phyloP scores from a whole-genome alignment of 306 rosid genomes.

The Citrullus amarus region DNA sequence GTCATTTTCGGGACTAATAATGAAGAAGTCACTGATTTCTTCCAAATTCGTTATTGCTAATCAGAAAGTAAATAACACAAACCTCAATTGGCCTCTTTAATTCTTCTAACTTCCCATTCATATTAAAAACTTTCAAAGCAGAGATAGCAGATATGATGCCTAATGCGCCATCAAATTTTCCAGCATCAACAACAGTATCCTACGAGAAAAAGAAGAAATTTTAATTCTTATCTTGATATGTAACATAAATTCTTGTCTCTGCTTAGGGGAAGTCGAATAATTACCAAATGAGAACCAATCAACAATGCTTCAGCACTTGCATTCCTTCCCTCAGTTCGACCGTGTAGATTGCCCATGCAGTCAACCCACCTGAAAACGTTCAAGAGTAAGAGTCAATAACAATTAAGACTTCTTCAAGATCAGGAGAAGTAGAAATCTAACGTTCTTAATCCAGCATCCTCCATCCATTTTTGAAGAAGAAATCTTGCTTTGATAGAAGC shows the following conservation, averaged over 20 bases:
- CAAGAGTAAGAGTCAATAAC: constrained; percentile 24
- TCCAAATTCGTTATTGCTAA: background rate
- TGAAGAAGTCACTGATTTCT: background rate
- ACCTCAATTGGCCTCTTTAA: constrained; percentile 81
- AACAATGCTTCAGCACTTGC: constrained; percentile 55
- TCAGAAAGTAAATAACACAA: constrained; percentile 12
- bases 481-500: constrained; percentile 61
- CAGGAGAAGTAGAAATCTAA: constrained; percentile 37
- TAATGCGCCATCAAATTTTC: constrained; percentile 77
- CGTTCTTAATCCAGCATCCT: constrained; percentile 94
- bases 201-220: constrained; percentile 12
- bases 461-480: constrained; percentile 74
- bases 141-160: constrained; percentile 80
- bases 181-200: constrained; percentile 97
- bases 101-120: constrained; percentile 40
- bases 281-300: constrained; percentile 88
- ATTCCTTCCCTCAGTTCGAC: constrained; percentile 71
- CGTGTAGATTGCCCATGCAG: constrained; percentile 72
- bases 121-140: constrained; percentile 62
- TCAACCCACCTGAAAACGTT: constrained; percentile 78
- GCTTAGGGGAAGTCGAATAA: constrained; percentile 1
- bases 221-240: constrained; percentile 1
- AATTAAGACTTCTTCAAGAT: background rate
- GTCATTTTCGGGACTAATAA: background rate
- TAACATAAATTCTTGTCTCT: background rate